A percentile compares a stretch with the other conserved stretches of the same genome.
Conservation (phyloP, 768 basidiomycete species). For the Lactifluus piperatus region DNA sequence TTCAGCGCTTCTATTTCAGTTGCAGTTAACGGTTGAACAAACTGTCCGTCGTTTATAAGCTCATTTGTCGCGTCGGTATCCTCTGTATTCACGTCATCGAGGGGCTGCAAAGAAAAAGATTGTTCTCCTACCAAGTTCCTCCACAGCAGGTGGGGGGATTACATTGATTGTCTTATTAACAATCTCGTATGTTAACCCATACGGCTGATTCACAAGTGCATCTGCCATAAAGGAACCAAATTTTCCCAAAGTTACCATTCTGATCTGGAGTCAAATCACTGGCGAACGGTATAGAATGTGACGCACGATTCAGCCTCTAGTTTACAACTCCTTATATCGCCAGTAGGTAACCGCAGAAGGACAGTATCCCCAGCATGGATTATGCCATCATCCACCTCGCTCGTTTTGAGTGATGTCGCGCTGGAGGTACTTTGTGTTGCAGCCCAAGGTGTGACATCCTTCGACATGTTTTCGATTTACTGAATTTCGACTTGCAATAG, state of each 20-base stretch:
- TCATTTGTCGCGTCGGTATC: conserved; percentile 97
- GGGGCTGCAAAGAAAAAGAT: background rate
- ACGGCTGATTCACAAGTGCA: conserved; percentile 74
- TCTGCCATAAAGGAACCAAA: conserved; percentile 75
- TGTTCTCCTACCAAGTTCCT: conserved; percentile 65
- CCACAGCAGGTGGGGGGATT: conserved; percentile 51
- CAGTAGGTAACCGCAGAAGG: conserved; percentile 69
- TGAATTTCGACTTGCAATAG: background rate
- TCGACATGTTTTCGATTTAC: background rate
- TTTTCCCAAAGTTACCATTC: conserved; percentile 70
- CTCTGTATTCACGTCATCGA: conserved; percentile 41
- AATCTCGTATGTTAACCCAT: conserved; percentile 87
- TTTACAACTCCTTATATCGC: conserved; percentile 67
- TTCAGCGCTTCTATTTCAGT: conserved; percentile 82
- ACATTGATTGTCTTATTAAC: conserved; percentile 56
- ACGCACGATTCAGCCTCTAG: conserved; percentile 37
- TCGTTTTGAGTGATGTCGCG: background rate
- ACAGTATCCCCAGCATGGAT: conserved; percentile 72
- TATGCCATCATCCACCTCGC: background rate
- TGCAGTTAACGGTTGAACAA: conserved; percentile 74
- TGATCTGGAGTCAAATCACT: conserved; percentile 26
- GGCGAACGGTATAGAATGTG: background rate
- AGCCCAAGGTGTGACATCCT: background rate
- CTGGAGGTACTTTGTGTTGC: background rate
- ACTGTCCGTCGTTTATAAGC: conserved; percentile 79